Percentiles rank a stretch among this genome's conserved stretches.
Conservation (phyloP, 2,329 filamentous ascomycete genomes). For the Alternaria incomplexa region DNA sequence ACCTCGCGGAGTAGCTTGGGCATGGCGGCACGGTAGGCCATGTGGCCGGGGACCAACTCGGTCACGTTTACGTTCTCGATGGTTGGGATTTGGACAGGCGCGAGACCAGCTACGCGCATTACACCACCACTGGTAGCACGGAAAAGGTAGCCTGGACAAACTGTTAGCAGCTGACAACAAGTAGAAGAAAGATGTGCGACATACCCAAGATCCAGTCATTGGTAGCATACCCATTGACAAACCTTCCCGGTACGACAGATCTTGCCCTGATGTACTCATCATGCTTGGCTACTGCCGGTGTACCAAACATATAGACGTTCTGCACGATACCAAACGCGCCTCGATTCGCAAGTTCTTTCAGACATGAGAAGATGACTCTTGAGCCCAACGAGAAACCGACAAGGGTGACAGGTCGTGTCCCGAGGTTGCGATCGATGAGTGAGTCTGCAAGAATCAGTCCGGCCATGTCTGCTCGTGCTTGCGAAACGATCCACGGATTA, state of each 20-base stretch:
- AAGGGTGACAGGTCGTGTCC: conserved; percentile 87
- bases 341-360: conserved; percentile 83
- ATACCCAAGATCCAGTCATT: conserved; percentile 94
- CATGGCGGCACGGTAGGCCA: conserved; percentile 95
- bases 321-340: conserved; percentile 88
- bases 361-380: conserved; percentile 88
- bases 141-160: conserved; percentile 75
- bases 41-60: conserved; percentile 84
- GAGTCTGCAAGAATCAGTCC: conserved; percentile 95
- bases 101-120: conserved; percentile 83
- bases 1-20: conserved; percentile 84
- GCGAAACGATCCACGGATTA: conserved; percentile 97
- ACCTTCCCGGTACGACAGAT: conserved; percentile 87
- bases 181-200: conserved; percentile 5
- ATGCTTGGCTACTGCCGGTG: conserved; percentile 86
- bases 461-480: conserved; percentile 85
- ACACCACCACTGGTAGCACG: conserved; percentile 92
- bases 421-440: conserved; percentile 87
- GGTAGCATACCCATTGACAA: conserved; percentile 90
- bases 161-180: conserved; percentile 10
- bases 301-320: conserved; percentile 94
- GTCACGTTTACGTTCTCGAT: conserved; percentile 92
- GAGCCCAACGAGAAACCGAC: conserved; percentile 94
- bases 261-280: conserved; percentile 85
- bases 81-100: conserved; percentile 77